Percentiles rank a stretch among this genome's conserved stretches.
These are phyloP conservation scores for Xylariaceae sp. DNA, from an alignment of 2,329 filamentous ascomycete species.

Conservation along the genomic window DNA sequence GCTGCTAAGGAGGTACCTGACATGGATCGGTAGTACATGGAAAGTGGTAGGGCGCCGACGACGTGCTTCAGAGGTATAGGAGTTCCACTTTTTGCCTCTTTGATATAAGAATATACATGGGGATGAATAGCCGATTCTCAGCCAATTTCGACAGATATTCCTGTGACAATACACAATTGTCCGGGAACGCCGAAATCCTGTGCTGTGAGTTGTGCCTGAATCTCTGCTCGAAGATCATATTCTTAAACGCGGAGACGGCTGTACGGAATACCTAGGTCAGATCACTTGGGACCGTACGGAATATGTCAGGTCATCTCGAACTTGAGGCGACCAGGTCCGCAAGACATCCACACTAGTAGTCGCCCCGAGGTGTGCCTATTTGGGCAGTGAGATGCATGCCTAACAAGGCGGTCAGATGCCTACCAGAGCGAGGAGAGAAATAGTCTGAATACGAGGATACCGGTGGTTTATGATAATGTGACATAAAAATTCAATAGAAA, in stretches of 20 bases:
- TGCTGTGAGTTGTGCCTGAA: background rate
- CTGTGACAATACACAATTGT: background rate
- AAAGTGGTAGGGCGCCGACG: background rate
- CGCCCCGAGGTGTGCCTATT: background rate
- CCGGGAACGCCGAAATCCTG: background rate
- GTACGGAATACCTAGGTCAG: too few relatives aligned
- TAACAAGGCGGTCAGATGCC: background rate
- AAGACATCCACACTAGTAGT: background rate
- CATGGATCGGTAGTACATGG: background rate
- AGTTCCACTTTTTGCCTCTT: background rate
- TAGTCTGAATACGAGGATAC: background rate
- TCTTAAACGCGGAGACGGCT: too few relatives aligned
- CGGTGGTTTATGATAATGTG: background rate
- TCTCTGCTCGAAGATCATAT: background rate
- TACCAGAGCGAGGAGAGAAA: background rate
- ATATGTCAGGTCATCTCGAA: too few relatives aligned
- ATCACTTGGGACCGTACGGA: too few relatives aligned
- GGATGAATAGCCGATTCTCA: background rate
- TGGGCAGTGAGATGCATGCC: background rate
- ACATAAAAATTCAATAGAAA: conserved; percentile 2
- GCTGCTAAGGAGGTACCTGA: background rate
- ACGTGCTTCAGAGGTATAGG: background rate
- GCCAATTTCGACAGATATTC: background rate
- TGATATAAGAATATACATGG: background rate
- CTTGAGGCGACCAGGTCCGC: too few relatives aligned